These are phyloP conservation scores for Phoenix dactylifera DNA, from an alignment of 176 grass and related monocot genomes.

Conservation along the genomic window DNA sequence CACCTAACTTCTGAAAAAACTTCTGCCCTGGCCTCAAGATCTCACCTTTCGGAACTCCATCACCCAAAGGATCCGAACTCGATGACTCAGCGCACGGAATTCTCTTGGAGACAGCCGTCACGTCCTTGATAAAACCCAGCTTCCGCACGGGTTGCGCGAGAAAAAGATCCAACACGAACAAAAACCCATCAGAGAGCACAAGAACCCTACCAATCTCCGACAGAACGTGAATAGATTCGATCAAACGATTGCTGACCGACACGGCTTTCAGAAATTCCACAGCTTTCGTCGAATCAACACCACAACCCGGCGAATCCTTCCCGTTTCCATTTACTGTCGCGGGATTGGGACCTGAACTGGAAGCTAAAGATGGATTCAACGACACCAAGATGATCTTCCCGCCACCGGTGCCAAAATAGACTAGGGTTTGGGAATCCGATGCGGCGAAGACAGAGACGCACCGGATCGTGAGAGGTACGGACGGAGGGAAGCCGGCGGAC, in stretches of 20 bases:
- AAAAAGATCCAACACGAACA: slow-evolving; percentile 55
- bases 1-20: slow-evolving; percentile 15
- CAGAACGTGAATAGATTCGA: slow-evolving; percentile 62
- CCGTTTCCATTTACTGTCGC: no score
- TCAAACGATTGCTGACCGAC: slow-evolving; percentile 29
- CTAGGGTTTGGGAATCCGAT: slow-evolving; percentile 31
- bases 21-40: slow-evolving; percentile 26
- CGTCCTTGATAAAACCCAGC: slow-evolving; percentile 57
- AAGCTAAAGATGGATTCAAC: background rate
- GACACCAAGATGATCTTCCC: slow-evolving; percentile 81
- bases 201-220: slow-evolving; percentile 51
- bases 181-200: slow-evolving; percentile 50
- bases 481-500: slow-evolving; percentile 40
- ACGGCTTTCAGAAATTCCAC: slow-evolving; percentile 50
- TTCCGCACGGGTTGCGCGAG: slow-evolving; percentile 58
- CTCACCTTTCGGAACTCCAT: slow-evolving; percentile 12
- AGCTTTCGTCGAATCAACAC: slow-evolving; percentile 10
- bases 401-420: slow-evolving; percentile 84
- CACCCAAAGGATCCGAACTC: slow-evolving; percentile 2
- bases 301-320: slow-evolving; percentile 9
- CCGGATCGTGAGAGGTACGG: slow-evolving; percentile 68
- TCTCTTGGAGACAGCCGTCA: slow-evolving; percentile 40
- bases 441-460: slow-evolving; percentile 35
- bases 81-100: slow-evolving; percentile 16
- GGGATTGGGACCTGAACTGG: background rate